These are phyloP conservation scores for Ophiostoma pallidulum DNA, from an alignment of 2,329 filamentous ascomycete species.

Conservation along the genomic window DNA sequence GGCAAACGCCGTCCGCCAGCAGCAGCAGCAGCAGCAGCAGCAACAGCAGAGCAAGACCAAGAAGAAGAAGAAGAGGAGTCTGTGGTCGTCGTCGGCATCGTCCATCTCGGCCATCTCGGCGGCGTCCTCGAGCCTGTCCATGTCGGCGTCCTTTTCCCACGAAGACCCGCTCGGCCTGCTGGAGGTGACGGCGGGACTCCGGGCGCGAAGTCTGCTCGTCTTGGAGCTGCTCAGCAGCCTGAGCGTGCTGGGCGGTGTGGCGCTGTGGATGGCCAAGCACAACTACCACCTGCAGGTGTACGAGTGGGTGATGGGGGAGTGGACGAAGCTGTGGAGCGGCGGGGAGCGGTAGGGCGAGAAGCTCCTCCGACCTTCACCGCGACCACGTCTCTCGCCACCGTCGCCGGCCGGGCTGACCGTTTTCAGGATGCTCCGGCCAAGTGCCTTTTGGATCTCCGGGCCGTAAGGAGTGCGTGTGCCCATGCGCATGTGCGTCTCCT, in stretches of 20 bases:
- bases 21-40: neutral
- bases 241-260: conserved; percentile 63
- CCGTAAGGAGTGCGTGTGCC: too few relatives aligned
- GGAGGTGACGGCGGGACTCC: conserved; percentile 56
- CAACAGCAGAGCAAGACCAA: neutral
- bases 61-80: conserved; percentile 15
- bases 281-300: conserved; percentile 21
- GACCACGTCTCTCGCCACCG: too few relatives aligned
- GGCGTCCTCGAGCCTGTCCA: neutral
- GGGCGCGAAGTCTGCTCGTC: conserved; percentile 54
- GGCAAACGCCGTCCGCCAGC: conserved; percentile 6
- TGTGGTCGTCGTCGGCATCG: conserved; percentile 10
- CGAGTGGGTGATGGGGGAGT: conserved; percentile 22
- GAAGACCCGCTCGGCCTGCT: conserved; percentile 75
- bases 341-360: too few relatives aligned
- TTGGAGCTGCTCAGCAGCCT: conserved; percentile 67
- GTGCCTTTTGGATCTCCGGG: too few relatives aligned
- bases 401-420: neutral
- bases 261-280: conserved; percentile 45
- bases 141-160: conserved; percentile 30
- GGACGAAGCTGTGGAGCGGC: conserved; percentile 23
- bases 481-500: too few relatives aligned
- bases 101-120: too few relatives aligned
- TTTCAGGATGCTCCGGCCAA: too few relatives aligned
- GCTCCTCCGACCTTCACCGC: too few relatives aligned